Evolutionary conservation across 192 early-diverging fungal genomes (phyloP), one percentile per base, ranked within the genome.

Genomic region (Pecoramyces ruminantium): DNA sequence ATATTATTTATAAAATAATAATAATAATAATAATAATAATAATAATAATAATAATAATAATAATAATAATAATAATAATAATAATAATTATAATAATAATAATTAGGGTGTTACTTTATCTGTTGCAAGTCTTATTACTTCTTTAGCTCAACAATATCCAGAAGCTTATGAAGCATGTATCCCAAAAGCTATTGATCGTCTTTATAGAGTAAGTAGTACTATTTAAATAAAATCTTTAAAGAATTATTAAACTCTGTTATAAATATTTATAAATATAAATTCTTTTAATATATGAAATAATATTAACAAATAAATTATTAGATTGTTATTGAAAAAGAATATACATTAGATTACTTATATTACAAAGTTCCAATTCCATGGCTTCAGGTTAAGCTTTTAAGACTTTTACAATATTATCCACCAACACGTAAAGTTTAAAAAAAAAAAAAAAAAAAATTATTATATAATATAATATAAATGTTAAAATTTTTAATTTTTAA

Each of bases 331-430:
- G 94, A 97, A 34, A 89, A 91, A 79, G 93, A 95, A 79, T 95
- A 89, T 84, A 85, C 92, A 11, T 79, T 88, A 25, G 96, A 97
- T 83, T 96, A 98, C 84, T 87, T 95, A 28, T 99, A 99, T 86
- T 99, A 99, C 87, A 96, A 96, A 85, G 95, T 99, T 77, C 96
- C 98, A 0, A 93, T 92, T 40, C 98, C 98, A 38, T 99, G 98
- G 98, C 88, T 99, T 77, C 98, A 98, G 86, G 92, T 98, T 83
- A 98, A 98, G 84, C 90, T 98, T 27, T 86, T 99, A 79, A 89
- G 96, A 30, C 87, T 99, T 30, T 85, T 99, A 77, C 98, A 98
- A 86, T 98, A 97, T 86, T 99, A 93, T 86, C 94, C 96, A 29
- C 90, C 95, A 25, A 93, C 94, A 29, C 92, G 93, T 88, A 89